Conservation (phyloP, 1,139 yeast species). For the Taiozyma sp. region DNA sequence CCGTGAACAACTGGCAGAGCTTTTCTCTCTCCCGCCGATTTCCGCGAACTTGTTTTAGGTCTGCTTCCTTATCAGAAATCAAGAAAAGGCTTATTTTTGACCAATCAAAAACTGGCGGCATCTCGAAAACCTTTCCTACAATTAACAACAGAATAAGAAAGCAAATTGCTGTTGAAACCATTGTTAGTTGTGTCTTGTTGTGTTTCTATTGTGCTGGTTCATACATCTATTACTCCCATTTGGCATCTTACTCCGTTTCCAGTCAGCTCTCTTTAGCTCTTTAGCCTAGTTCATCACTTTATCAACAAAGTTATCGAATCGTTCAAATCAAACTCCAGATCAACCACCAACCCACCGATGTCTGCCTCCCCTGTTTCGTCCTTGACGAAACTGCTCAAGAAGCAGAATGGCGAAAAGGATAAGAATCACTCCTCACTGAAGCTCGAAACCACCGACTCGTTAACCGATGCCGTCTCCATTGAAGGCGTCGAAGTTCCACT, state of each 20-base stretch:
- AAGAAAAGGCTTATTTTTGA: not conserved
- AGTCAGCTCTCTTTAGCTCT: not conserved
- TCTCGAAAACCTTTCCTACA: not conserved
- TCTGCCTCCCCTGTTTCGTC: conserved; percentile 21
- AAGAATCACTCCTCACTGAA: conserved; percentile 3
- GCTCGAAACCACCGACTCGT: conserved; percentile 11
- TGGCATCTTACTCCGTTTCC: not conserved
- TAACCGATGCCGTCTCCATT: conserved; percentile 22
- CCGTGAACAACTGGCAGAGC: not conserved
- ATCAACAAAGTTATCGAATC: no score
- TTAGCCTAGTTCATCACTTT: not conserved
- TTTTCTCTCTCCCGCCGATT: not conserved
- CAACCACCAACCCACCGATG: conserved; percentile 1
- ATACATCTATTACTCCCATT: not conserved
- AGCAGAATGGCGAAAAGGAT: conserved; percentile 13
- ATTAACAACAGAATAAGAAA: not conserved
- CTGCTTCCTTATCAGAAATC: not conserved
- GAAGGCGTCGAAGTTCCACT: conserved; percentile 24
- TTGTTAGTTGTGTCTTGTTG: not conserved
- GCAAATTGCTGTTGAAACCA: not conserved
- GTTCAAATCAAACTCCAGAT: not conserved
- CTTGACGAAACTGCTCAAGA: conserved; percentile 22
- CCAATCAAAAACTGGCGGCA: not conserved
- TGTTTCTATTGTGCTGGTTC: not conserved
- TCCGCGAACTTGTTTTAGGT: not conserved